Evolutionary conservation across 2,329 filamentous ascomycete species (phyloP).

Genomic region (Colletotrichum phormii): DNA sequence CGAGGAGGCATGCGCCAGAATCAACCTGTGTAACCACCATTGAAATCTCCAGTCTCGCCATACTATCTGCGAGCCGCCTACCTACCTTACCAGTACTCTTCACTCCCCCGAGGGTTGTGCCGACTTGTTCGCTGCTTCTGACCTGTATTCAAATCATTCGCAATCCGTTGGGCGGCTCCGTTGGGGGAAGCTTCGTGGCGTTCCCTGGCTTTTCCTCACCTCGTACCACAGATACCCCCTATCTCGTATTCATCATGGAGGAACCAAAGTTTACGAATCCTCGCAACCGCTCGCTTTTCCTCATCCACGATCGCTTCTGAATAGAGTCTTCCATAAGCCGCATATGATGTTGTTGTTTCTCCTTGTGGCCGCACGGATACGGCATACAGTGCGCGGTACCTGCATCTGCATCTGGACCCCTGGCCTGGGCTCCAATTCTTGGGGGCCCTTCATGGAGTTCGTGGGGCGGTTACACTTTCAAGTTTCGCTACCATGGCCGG

Average conservation of each 20-base stretch:
- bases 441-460: background rate
- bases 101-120: too few relatives aligned
- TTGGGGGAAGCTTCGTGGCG: background rate
- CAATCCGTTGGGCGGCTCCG: background rate
- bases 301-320: background rate
- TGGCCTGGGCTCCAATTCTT: background rate
- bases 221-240: background rate
- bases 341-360: background rate
- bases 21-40: background rate
- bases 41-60: background rate
- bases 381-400: conserved; percentile 21
- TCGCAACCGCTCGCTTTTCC: background rate
- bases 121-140: background rate
- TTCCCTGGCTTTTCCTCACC: background rate
- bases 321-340: background rate
- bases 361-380: background rate
- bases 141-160: background rate
- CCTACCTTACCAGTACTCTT: background rate
- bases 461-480: conserved; percentile 10
- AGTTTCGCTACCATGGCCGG: background rate
- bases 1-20: background rate
- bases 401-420: conserved; percentile 23
- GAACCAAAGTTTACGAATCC: background rate
- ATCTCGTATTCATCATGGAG: background rate
- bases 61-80: background rate